phyloP scores from a whole-genome alignment of 2,329 filamentous ascomycete species.

The Scedosporium boydii region DNA sequence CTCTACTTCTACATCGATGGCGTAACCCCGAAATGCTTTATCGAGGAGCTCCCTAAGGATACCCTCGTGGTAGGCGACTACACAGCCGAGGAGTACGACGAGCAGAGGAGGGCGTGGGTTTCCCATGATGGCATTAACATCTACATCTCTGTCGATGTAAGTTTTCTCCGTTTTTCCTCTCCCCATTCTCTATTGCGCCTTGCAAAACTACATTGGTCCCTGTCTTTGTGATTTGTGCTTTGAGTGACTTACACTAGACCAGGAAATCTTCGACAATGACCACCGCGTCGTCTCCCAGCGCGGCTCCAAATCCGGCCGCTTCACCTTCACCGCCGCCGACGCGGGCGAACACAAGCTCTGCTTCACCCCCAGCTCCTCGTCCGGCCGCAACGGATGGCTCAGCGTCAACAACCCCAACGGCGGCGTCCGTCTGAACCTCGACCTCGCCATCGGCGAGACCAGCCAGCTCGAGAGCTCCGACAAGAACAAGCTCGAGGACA shows the following conservation, averaged over 20 bases:
- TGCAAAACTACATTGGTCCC: too few species aligned
- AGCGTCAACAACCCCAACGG: conserved; percentile 55
- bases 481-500: conserved; percentile 85
- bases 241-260: conserved; percentile 1
- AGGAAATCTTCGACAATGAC: conserved; percentile 94
- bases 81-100: conserved; percentile 74
- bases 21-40: conserved; percentile 84
- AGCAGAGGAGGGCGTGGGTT: conserved; percentile 56
- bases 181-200: not conserved
- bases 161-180: conserved; percentile 16
- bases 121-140: conserved; percentile 70
- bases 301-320: conserved; percentile 66
- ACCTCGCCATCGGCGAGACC: conserved; percentile 90
- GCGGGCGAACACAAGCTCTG: conserved; percentile 94
- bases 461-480: conserved; percentile 89
- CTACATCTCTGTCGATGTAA: conserved; percentile 80
- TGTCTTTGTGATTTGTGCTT: not conserved
- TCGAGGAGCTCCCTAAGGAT: conserved; percentile 94
- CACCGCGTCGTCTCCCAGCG: conserved; percentile 90
- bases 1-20: conserved; percentile 96
- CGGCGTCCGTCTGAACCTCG: conserved; percentile 74
- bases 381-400: conserved; percentile 63
- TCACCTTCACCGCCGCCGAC: conserved; percentile 93
- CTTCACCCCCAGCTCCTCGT: conserved; percentile 75
- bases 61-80: conserved; percentile 93